Conservation (phyloP, 306 rosid species). For the Gleditsia sinensis region DNA sequence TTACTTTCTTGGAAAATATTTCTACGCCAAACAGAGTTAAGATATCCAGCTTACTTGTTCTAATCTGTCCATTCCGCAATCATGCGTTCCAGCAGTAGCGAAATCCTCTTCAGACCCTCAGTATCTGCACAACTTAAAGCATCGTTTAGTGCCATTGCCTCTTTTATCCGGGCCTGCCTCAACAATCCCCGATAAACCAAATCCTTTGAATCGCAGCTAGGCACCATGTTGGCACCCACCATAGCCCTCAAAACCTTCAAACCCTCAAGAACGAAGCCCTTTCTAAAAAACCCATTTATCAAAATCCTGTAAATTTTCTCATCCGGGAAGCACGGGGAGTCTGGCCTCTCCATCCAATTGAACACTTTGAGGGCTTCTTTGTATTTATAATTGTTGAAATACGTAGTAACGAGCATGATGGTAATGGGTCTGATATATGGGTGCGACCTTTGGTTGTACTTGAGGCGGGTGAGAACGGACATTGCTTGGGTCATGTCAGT, state of each 20-base stretch:
- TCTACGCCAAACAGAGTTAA: neutral
- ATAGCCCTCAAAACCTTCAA: constrained; percentile 54
- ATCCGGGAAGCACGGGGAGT: constrained; percentile 50
- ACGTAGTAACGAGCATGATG: constrained; percentile 49
- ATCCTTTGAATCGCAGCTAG: constrained; percentile 26
- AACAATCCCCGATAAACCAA: constrained; percentile 49
- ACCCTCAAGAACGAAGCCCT: constrained; percentile 52
- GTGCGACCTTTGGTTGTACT: constrained; percentile 44
- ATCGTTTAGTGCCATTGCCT: constrained; percentile 50
- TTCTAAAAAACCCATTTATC: constrained; percentile 48
- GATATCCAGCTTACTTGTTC: constrained; percentile 31
- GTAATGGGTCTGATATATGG: constrained; percentile 41
- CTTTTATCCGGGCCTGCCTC: constrained; percentile 59
- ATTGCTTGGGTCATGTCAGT: constrained; percentile 52
- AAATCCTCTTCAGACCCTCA: constrained; percentile 33
- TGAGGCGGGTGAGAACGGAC: constrained; percentile 67
- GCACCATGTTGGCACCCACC: constrained; percentile 28
- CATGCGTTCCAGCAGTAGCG: constrained; percentile 43
- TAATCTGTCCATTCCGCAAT: constrained; percentile 51
- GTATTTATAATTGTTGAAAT: constrained; percentile 31
- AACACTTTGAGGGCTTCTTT: constrained; percentile 57
- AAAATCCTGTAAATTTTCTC: constrained; percentile 40
- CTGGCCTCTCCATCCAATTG: constrained; percentile 58
- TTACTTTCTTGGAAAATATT: neutral
- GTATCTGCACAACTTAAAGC: constrained; percentile 34